Evolutionary conservation across 2,329 filamentous ascomycete species (phyloP), one percentile per base, ranked within the genome.

Genomic region (Alternaria triticimaculans): DNA sequence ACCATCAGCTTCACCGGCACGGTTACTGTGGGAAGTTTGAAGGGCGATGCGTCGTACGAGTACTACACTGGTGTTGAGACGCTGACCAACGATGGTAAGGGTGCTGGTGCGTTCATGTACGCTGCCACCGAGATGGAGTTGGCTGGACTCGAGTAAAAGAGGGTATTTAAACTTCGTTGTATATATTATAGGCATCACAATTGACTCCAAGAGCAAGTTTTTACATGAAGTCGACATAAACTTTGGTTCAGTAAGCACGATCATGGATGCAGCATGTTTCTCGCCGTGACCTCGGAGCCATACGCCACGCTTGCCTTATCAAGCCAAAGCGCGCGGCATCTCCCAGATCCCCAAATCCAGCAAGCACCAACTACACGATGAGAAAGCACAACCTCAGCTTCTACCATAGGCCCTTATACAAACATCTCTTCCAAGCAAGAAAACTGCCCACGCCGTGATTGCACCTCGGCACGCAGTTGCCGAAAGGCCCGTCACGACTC

Each of bases 1-100:
- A 85, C 84, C 0, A 68, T 87, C 50, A 82, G 81, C 57, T 87
- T 82, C 76, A 82, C 85, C 64, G 84, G 84, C 1, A 87, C 86
- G 0, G 86, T 87, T 1, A 74, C 79, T 53, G 85, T 87, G 10
- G 85, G 86, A 49, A 86, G 83, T 55, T 68, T 88, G 65, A 82
- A 80, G 66, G 82, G 82, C 11, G 80, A 84, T 65, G 86, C 82
- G 3, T 81, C 80, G 9, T 87, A 85, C 66, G 81, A 85, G 78
- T 82, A 81, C 67, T 82, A 81, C 64, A 77, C 78, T 23, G 68
- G 74, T 23, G 78, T 81, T 11, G 70, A 75, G 10, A 60, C 77
- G 11, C 70, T 63, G 8, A 57, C 77, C 55, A 80, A 81, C 55
- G 80, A 82, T 58, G 77, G 78, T 26, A 82, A 82, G 63, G 80